Percentiles rank a stretch among this genome's conserved stretches.
Evolutionary conservation across 352 stramenopile species (phyloP).

Genomic region (Blastocystis sp.): DNA sequence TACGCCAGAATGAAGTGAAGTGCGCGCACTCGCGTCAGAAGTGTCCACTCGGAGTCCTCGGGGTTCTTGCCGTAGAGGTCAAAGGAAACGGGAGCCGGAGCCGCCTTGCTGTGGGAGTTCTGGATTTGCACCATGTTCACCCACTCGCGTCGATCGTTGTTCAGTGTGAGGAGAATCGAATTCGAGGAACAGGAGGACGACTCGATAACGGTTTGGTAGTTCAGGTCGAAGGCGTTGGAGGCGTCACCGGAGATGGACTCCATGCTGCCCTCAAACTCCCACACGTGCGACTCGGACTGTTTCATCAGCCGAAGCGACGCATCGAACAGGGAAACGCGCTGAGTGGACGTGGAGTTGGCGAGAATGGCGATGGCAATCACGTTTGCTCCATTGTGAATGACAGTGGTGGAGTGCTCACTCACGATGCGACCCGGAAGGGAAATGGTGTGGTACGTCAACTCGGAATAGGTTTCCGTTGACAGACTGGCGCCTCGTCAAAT

Average conservation of each 20-base stretch:
- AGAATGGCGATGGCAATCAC: neutral
- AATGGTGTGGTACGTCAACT: neutral
- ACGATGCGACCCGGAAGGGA: neutral
- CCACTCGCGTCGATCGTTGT: neutral
- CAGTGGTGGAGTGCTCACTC: neutral
- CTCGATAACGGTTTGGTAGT: neutral
- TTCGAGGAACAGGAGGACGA: too few species aligned
- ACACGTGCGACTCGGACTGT: neutral
- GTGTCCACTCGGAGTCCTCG: neutral
- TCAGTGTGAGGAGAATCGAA: neutral
- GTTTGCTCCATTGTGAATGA: neutral
- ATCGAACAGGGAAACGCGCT: neutral
- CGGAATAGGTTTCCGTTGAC: neutral
- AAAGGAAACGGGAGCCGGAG: neutral
- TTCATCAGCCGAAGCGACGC: neutral
- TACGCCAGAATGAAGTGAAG: neutral
- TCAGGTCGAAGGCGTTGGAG: neutral
- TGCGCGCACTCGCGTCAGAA: neutral
- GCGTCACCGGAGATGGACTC: neutral
- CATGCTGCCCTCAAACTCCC: neutral
- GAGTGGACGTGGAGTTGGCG: neutral
- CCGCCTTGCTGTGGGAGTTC: neutral
- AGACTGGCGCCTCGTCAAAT: neutral
- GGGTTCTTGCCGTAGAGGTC: neutral
- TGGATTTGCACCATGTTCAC: neutral